phyloP scores from a whole-genome alignment of 768 basidiomycete species.

The Tephrocybe sp. region DNA sequence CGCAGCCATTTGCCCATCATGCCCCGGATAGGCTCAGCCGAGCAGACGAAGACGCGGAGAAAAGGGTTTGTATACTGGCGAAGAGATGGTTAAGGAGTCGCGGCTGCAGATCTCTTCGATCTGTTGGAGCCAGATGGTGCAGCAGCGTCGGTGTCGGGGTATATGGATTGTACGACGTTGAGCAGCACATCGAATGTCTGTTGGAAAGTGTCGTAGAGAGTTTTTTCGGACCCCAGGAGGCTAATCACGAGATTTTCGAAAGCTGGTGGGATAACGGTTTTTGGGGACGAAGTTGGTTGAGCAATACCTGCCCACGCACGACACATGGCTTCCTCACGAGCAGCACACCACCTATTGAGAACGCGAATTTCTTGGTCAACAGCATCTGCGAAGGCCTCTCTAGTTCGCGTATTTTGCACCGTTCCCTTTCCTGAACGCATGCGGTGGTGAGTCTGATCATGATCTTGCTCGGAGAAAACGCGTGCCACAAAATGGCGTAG shows the following conservation, averaged over 20 bases:
- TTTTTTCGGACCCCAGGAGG: slow-evolving; percentile 62
- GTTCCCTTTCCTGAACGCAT: slow-evolving; percentile 12
- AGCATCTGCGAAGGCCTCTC: slow-evolving; percentile 84
- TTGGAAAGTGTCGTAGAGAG: slow-evolving; percentile 54
- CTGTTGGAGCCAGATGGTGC: slow-evolving; percentile 15
- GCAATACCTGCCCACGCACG: slow-evolving; percentile 49
- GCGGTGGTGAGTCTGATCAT: neutral
- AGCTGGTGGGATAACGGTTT: no score
- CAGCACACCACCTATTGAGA: slow-evolving; percentile 72
- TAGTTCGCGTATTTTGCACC: slow-evolving; percentile 46
- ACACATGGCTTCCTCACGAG: slow-evolving; percentile 64
- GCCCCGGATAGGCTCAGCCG: slow-evolving; percentile 69
- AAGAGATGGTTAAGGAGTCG: slow-evolving; percentile 65
- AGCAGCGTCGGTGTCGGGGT: slow-evolving; percentile 23
- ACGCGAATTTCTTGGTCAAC: slow-evolving; percentile 54
- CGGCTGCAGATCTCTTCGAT: slow-evolving; percentile 42
- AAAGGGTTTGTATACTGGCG: slow-evolving; percentile 56
- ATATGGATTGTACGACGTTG: slow-evolving; percentile 39
- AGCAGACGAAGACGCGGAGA: slow-evolving; percentile 57
- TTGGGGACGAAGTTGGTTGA: neutral
- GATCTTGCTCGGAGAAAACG: slow-evolving; percentile 36
- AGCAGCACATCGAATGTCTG: slow-evolving; percentile 57
- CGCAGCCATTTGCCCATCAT: slow-evolving; percentile 72
- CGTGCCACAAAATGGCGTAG: slow-evolving; percentile 59
- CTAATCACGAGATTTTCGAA: slow-evolving; percentile 56